These are phyloP conservation scores for Magnaporthiopsis poae DNA, from an alignment of 2,329 filamentous ascomycete species.

Conservation along the genomic window DNA sequence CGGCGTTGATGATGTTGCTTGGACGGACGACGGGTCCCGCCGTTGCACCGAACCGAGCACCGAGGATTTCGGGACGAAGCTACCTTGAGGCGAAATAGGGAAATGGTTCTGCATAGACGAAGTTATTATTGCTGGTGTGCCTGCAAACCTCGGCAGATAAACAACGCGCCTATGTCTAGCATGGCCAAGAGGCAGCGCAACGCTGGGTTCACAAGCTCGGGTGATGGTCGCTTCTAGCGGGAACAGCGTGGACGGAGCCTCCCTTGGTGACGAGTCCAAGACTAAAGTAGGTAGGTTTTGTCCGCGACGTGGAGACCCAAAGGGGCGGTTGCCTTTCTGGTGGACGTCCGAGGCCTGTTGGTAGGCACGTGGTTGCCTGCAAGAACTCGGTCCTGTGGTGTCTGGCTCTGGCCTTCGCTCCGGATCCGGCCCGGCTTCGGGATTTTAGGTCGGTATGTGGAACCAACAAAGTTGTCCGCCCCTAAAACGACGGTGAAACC, in stretches of 20 bases:
- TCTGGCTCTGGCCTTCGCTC: no score
- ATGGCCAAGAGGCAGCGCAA: no score
- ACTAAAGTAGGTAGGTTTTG: neutral
- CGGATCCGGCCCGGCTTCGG: no score
- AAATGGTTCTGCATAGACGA: neutral
- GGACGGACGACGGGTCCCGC: neutral
- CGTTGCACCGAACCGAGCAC: neutral
- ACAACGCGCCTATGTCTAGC: no score
- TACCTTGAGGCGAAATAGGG: neutral
- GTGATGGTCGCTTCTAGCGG: neutral
- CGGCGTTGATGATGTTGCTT: neutral
- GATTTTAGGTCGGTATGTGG: neutral
- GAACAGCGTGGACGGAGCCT: neutral
- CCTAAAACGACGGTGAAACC: neutral
- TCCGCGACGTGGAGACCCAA: neutral
- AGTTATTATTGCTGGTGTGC: neutral
- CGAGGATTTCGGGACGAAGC: neutral
- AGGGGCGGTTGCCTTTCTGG: neutral
- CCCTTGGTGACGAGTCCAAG: neutral
- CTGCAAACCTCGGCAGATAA: no score
- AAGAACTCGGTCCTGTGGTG: no score
- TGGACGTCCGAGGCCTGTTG: neutral
- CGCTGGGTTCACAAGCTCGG: neutral
- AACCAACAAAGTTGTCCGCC: neutral
- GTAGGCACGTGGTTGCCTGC: neutral